A percentile compares a stretch with the other conserved stretches of the same genome.
phyloP scores from a whole-genome alignment of 2,329 filamentous ascomycete species.

The Colletotrichum agaves region DNA sequence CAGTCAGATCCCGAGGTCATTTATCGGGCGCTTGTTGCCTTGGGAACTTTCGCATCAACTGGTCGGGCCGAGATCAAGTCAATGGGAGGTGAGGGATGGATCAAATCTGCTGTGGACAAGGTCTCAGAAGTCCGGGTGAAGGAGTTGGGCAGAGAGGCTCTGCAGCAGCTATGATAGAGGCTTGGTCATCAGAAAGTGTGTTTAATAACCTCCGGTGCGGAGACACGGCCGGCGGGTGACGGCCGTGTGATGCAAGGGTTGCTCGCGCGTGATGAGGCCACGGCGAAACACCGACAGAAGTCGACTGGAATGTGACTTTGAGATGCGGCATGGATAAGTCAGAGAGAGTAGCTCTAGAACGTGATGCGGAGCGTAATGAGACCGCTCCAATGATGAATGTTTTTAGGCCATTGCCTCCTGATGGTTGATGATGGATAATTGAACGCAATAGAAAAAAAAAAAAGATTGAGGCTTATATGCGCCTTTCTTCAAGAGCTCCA shows the following conservation, averaged over 20 bases:
- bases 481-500: neutral
- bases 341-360: constrained; percentile 24
- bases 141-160: constrained; percentile 58
- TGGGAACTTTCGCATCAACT: constrained; percentile 81
- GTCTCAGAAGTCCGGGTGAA: constrained; percentile 59
- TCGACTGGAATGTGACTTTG: neutral
- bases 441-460: neutral
- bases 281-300: constrained; percentile 9
- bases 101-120: constrained; percentile 56
- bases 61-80: constrained; percentile 55
- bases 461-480: neutral
- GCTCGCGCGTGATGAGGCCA: constrained; percentile 27
- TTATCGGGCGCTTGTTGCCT: constrained; percentile 82
- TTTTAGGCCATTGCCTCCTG: too few species aligned
- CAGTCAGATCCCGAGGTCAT: constrained; percentile 84
- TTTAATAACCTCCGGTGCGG: neutral
- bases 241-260: constrained; percentile 19
- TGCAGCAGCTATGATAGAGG: constrained; percentile 46
- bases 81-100: constrained; percentile 53
- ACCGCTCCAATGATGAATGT: constrained; percentile 19
- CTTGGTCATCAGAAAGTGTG: neutral
- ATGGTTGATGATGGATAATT: neutral
- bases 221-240: constrained; percentile 8
- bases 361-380: constrained; percentile 26
- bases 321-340: constrained; percentile 3